Percentiles rank a stretch among this genome's conserved stretches.
These are phyloP conservation scores for Zymoseptoria passerinii DNA, from an alignment of 2,329 filamentous ascomycete genomes.

Conservation along the genomic window DNA sequence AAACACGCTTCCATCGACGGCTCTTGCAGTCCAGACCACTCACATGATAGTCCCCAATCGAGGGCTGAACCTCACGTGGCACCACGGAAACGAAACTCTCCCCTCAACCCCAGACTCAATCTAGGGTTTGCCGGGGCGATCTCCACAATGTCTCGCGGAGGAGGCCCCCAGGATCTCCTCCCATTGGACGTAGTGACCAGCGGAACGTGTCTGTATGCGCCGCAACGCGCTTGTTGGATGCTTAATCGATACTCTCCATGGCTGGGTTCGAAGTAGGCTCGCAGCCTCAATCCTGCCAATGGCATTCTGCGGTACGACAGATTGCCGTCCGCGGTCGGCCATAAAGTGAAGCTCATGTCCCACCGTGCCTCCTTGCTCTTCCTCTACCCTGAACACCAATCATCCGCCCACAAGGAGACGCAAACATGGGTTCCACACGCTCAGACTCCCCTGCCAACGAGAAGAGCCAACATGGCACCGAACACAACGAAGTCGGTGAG, in stretches of 20 bases:
- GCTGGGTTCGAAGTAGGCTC: not conserved
- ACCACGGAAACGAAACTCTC: not conserved
- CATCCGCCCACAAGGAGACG: not conserved
- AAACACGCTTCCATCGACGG: not conserved
- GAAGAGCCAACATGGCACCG: conserved; percentile 11
- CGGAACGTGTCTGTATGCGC: not conserved
- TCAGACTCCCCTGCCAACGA: conserved; percentile 10
- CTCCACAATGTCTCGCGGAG: not conserved
- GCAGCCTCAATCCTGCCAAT: not conserved
- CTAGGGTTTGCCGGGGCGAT: not conserved
- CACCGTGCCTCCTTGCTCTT: not conserved
- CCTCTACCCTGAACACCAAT: not conserved
- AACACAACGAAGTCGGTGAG: conserved; percentile 1
- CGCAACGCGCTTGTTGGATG: not conserved
- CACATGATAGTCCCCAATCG: not conserved
- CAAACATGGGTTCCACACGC: not conserved
- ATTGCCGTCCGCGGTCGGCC: not conserved
- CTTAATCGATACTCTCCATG: not conserved
- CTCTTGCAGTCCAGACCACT: not conserved
- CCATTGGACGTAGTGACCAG: not conserved
- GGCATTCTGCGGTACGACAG: not conserved
- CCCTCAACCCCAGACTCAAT: not conserved
- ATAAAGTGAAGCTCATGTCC: not conserved
- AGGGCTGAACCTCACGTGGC: not conserved
- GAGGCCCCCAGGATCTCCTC: not conserved